Base-by-base conservation (phyloP, 1,139 yeast species). In the Candida tropicalis region DNA sequence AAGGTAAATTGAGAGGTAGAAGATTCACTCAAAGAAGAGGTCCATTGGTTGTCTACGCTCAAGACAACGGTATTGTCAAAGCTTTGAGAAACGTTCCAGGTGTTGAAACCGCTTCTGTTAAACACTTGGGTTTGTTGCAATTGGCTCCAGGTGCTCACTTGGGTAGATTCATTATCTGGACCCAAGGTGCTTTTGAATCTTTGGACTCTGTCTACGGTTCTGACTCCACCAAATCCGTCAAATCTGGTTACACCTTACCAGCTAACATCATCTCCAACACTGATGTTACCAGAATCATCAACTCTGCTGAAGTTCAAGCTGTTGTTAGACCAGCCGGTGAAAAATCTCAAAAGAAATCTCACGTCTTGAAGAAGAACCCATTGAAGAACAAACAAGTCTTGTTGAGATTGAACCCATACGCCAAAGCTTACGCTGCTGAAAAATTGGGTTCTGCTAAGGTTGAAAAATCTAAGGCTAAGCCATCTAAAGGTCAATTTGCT, bases 61-160 rank as follows among this genome's bases (percentile, higher is more conserved):
- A 91, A 79, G 98, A 95, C 84, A 88, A 91, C 72, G 98, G 99
- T 81, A 67, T 93, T 50, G 96, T 87, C 70, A 89, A 89, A 84
- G 99, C 99, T 57, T 89, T 93, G 85, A 91, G 98, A 87, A 95
- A 93, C 88, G 80, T 93, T 61, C 99, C 99, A 77, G 99, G 99
- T 87, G 98, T 93, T 62, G 99, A 93, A 82, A 86, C 97, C 67
- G 84, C 93, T 66, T 81, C 86, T 72, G 99, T 93, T 65, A 80
- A 87, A 70, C 82, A 93, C 70, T 84, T 93, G 70, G 95, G 95
- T 80, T 82, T 95, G 69, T 87, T 95, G 75, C 98, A 93, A 82
- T 87, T 93, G 70, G 99, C 99, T 63, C 99, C 99, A 76, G 99
- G 99, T 87, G 96, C 98, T 70, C 99, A 93, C 84, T 83, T 93